phyloP scores from a whole-genome alignment of 495 filamentous ascomycete species.

The Penicillium crystallinum region DNA sequence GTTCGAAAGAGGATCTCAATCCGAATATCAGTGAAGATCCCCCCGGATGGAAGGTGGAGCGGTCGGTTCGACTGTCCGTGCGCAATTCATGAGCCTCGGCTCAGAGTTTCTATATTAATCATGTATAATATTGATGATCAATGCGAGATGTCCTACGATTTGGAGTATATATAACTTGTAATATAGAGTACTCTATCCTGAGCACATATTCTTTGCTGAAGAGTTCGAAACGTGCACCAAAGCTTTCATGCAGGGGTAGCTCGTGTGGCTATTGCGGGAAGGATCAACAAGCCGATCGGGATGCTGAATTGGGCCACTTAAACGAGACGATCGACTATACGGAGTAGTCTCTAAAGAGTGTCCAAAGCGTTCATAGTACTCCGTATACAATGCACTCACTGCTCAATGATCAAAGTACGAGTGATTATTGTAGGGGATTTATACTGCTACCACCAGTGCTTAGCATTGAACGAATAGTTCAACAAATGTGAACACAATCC shows the following conservation, averaged over 20 bases:
- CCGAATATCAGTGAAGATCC: background rate
- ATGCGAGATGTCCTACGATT: background rate
- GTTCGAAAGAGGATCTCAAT: slow-evolving; percentile 25
- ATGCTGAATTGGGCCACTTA: background rate
- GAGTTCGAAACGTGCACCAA: background rate
- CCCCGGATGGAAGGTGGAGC: slow-evolving; percentile 23
- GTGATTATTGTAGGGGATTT: no score
- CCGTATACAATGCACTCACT: no score
- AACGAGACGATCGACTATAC: no score
- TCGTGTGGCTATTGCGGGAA: background rate
- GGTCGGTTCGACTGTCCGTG: slow-evolving; percentile 24
- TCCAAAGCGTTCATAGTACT: background rate
- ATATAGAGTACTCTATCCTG: no score
- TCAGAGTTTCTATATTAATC: background rate
- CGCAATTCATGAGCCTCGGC: slow-evolving; percentile 14
- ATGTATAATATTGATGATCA: background rate
- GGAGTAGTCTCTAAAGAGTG: background rate
- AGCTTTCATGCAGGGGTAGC: background rate
- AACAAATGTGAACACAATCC: no score
- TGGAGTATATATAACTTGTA: background rate
- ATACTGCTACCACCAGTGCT: no score
- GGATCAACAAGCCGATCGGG: background rate
- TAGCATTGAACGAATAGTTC: no score
- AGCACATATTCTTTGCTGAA: background rate
- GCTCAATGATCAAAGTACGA: no score